These are phyloP conservation scores for Gaeumannomyces sp. DNA, from an alignment of 2,329 filamentous ascomycete genomes.

Conservation along the genomic window DNA sequence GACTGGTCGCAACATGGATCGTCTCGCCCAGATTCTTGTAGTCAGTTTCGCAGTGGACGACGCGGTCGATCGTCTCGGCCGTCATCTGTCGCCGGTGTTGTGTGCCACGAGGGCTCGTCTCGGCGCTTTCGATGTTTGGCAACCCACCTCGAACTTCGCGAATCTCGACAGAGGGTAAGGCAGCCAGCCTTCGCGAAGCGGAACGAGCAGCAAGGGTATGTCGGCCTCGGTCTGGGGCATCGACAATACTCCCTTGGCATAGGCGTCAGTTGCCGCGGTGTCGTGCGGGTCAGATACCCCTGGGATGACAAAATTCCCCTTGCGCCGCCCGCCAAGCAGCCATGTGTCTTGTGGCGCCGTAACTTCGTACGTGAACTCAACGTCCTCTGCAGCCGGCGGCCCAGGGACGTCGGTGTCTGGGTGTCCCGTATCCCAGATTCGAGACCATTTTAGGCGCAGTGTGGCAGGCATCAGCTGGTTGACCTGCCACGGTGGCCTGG, in stretches of 20 bases:
- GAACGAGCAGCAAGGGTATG: constrained; percentile 70
- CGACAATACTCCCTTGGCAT: constrained; percentile 24
- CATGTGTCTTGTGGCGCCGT: constrained; percentile 68
- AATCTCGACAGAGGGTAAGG: constrained; percentile 76
- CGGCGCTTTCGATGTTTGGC: constrained; percentile 14
- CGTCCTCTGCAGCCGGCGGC: constrained; percentile 30
- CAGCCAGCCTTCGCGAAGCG: constrained; percentile 71
- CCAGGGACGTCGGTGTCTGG: constrained; percentile 24
- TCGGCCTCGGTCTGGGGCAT: constrained; percentile 44
- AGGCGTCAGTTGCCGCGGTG: constrained; percentile 7
- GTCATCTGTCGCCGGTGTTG: constrained; percentile 16
- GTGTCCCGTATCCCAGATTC: constrained; percentile 50
- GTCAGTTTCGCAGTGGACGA: constrained; percentile 67
- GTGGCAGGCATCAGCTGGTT: constrained; percentile 62
- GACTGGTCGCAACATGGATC: constrained; percentile 66
- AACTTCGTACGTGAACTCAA: constrained; percentile 81
- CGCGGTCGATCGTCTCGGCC: constrained; percentile 15
- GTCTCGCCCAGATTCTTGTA: constrained; percentile 72
- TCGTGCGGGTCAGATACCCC: constrained; percentile 18
- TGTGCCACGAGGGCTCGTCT: not conserved
- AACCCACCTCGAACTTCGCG: constrained; percentile 46
- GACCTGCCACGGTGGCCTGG: constrained; percentile 41
- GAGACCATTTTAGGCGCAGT: constrained; percentile 57
- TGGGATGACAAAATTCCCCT: constrained; percentile 67
- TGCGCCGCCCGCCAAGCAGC: constrained; percentile 77